Evolutionary conservation across 192 early-diverging fungal genomes (phyloP).

Genomic region (Dimargaris cristalligena): DNA sequence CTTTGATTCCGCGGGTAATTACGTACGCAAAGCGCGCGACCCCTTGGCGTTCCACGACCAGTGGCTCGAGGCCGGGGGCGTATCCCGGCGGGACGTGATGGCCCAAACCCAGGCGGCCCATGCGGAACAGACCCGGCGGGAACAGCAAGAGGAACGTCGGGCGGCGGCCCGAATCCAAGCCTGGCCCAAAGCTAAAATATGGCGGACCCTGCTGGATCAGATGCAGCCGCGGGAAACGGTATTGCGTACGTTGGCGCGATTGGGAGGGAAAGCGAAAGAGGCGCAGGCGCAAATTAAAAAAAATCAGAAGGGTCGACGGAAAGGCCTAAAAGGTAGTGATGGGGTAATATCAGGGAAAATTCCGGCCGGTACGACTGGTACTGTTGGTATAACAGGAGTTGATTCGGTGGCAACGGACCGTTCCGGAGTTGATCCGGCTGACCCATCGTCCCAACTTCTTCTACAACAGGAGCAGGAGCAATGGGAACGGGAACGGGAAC

Average conservation of each 20-base stretch:
- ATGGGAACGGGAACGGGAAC: conserved; percentile 11
- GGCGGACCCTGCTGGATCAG: conserved; percentile 34
- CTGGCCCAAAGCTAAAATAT: conserved; percentile 38
- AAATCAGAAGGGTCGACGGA: too few relatives aligned
- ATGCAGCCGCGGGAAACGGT: conserved; percentile 42
- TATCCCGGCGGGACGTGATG: conserved; percentile 38
- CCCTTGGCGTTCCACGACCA: conserved; percentile 50
- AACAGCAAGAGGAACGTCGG: conserved; percentile 25
- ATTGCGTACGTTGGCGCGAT: conserved; percentile 34
- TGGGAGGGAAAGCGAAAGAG: conserved; percentile 33
- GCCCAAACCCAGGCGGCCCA: conserved; percentile 32
- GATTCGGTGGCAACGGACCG: too few relatives aligned
- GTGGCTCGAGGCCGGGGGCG: conserved; percentile 43
- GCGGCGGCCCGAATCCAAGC: conserved; percentile 19
- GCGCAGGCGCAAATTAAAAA: conserved; percentile 14
- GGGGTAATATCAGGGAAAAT: too few relatives aligned
- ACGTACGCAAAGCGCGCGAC: conserved; percentile 47
- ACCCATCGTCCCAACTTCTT: too few relatives aligned
- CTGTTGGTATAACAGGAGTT: too few relatives aligned
- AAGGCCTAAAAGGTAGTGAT: conserved; percentile 22
- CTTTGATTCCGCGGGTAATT: conserved; percentile 51
- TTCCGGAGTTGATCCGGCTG: too few relatives aligned
- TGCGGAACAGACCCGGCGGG: conserved; percentile 22
- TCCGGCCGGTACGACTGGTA: conserved; percentile 22
- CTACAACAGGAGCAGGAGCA: conserved; percentile 13